Evolutionary conservation across 352 stramenopile genomes (phyloP).

Genomic region (Phytophthora sp.): DNA sequence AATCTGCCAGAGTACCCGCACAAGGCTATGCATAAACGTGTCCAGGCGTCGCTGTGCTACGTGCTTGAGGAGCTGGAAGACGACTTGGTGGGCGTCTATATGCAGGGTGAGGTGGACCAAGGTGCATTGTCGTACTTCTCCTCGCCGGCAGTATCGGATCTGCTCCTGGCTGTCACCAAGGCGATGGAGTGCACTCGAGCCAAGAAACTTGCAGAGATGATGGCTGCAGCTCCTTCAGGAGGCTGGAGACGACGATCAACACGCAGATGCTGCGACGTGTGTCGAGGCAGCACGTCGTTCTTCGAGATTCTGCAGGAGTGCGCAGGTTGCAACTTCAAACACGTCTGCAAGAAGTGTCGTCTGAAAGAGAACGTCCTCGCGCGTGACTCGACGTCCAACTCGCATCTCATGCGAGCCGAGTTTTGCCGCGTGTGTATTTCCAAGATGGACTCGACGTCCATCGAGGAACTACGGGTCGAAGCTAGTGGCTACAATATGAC

Average conservation of each 20-base stretch:
- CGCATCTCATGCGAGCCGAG: constrained; percentile 34
- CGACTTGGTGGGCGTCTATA: constrained; percentile 42
- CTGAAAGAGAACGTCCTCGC: constrained; percentile 40
- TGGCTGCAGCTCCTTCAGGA: constrained; percentile 19
- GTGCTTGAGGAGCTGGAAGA: constrained; percentile 46
- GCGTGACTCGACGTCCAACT: constrained; percentile 21
- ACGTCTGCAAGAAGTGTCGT: constrained; percentile 45
- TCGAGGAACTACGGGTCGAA: constrained; percentile 34
- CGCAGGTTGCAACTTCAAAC: constrained; percentile 36
- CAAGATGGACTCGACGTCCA: constrained; percentile 37
- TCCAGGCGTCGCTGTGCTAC: constrained; percentile 42
- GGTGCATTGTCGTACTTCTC: constrained; percentile 36
- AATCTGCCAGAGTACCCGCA: constrained; percentile 37
- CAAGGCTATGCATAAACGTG: constrained; percentile 35
- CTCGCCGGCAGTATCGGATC: constrained; percentile 30
- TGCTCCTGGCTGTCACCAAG: constrained; percentile 36
- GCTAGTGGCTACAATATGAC: constrained; percentile 5
- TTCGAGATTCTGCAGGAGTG: constrained; percentile 37
- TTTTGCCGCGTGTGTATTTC: constrained; percentile 45
- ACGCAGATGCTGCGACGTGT: constrained; percentile 39
- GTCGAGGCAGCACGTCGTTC: constrained; percentile 35
- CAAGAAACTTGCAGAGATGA: constrained; percentile 43
- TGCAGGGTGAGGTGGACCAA: constrained; percentile 39
- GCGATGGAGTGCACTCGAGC: constrained; percentile 38
- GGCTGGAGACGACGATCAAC: constrained; percentile 19